Base-by-base conservation (phyloP, 352 stramenopile genomes). In the Phytopythium kandeliae region DNA sequence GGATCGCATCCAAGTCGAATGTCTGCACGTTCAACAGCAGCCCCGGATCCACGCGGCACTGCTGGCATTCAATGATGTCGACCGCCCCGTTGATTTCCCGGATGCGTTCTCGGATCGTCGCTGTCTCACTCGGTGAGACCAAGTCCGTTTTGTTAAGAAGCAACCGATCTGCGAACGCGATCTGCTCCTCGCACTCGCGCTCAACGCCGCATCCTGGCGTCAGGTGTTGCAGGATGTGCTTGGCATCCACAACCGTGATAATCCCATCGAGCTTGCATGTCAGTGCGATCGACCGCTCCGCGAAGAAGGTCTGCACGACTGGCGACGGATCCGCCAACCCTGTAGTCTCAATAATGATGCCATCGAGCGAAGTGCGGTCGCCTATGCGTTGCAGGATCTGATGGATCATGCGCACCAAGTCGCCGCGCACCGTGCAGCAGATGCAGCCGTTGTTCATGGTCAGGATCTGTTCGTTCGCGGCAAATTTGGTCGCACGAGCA, bases 141-240 rank as follows among this genome's bases (percentile, higher is more conserved):
- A 98, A 71, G 69, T 99, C 96, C 38, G 93, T 87, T 60, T 99
- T 99, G 69, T 98, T 98, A 25, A 99, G 72, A 33, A 98, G 49
- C 60, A 99, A 89, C 21, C 93, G 92, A 67, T 99, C 96, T 2
- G 94, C 90, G 74, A 98, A 98, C 1, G 94, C 93, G 38, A 98
- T 87, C 71, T 99, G 96, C 69, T 98, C 87, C 37, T 94, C 73
- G 10, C 92, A 94, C 67, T 99, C 96, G 21, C 67, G 77, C 49
- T 85, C 68, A 31, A 79, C 63, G 6, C 69, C 69, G 16, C 59
- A 55, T 15, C 70, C 66, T 0, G 73, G 69, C 21, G 96, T 61
- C 34, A 97, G 69, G 22, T 79, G 69, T 31, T 79, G 67, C 25
- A 89, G 35, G 45, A 98, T 96, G 55, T 98, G 74, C 63, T 98